Evolutionary conservation across 345 rosid species (phyloP).

Genomic region (Streptanthus diversifolius): DNA sequence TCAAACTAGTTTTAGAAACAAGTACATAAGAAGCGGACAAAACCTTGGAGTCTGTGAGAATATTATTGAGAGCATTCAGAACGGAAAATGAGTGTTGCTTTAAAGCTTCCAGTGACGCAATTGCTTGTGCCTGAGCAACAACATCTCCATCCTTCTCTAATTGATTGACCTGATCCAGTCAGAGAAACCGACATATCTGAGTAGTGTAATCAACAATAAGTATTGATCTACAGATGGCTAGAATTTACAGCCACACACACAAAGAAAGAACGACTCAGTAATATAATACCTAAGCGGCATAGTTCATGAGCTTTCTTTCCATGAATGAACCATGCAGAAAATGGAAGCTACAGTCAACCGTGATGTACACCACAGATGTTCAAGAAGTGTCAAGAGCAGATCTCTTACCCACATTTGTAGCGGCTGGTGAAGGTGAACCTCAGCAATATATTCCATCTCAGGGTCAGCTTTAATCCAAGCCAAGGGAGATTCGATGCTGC

Average conservation of each 20-base stretch:
- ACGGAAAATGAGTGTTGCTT: conserved; percentile 75
- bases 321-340: conserved; percentile 19
- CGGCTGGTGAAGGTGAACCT: conserved; percentile 94
- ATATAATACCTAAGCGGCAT: conserved; percentile 7
- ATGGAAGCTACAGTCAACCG: conserved; percentile 5
- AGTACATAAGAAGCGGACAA: conserved; percentile 17
- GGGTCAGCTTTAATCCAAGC: conserved; percentile 97
- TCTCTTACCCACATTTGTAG: conserved; percentile 98
- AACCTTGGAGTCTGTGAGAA: conserved; percentile 85
- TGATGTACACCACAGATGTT: conserved; percentile 11
- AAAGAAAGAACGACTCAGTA: neutral
- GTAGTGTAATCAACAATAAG: conserved; percentile 1
- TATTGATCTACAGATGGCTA: conserved; percentile 4
- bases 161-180: conserved; percentile 68
- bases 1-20: conserved; percentile 7
- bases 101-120: conserved; percentile 61
- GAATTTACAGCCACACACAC: neutral
- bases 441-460: conserved; percentile 97
- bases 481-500: conserved; percentile 90
- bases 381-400: conserved; percentile 10
- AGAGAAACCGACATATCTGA: conserved; percentile 14
- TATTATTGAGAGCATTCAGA: conserved; percentile 69
- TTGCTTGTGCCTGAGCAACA: conserved; percentile 93
- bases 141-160: conserved; percentile 97
- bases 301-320: conserved; percentile 9